These are phyloP conservation scores for Diplodia seriata DNA, from an alignment of 2,329 filamentous ascomycete genomes.

Conservation along the genomic window DNA sequence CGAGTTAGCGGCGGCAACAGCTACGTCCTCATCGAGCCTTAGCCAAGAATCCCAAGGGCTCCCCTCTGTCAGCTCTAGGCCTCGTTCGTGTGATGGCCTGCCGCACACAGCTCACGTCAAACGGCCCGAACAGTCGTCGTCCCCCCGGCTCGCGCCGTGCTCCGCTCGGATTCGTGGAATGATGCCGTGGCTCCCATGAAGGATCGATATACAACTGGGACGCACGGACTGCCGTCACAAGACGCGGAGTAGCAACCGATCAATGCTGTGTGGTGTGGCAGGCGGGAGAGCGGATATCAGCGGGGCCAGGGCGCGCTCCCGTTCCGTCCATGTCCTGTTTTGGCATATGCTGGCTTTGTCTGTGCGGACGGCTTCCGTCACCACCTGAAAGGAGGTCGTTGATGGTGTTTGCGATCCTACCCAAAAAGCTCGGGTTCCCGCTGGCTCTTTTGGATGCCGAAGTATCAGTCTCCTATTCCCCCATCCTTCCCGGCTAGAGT, in stretches of 20 bases:
- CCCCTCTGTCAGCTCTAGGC: background rate
- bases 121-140: background rate
- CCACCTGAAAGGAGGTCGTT: no score
- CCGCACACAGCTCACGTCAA: background rate
- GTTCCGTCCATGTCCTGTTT: background rate
- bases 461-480: background rate
- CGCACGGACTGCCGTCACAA: constrained; percentile 1
- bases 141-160: background rate
- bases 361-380: background rate
- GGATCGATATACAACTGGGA: background rate
- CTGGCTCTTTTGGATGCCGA: background rate
- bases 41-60: background rate
- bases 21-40: background rate
- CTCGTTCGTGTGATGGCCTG: background rate
- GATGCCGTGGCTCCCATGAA: background rate
- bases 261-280: background rate
- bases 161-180: background rate
- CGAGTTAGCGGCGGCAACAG: background rate
- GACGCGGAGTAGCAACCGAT: constrained; percentile 2
- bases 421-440: background rate
- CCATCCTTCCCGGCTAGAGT: background rate
- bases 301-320: background rate
- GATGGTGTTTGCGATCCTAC: background rate
- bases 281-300: background rate
- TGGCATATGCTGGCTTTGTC: background rate